phyloP scores from a whole-genome alignment of 2,329 filamentous ascomycete genomes.

The Colletotrichum higginsianum region DNA sequence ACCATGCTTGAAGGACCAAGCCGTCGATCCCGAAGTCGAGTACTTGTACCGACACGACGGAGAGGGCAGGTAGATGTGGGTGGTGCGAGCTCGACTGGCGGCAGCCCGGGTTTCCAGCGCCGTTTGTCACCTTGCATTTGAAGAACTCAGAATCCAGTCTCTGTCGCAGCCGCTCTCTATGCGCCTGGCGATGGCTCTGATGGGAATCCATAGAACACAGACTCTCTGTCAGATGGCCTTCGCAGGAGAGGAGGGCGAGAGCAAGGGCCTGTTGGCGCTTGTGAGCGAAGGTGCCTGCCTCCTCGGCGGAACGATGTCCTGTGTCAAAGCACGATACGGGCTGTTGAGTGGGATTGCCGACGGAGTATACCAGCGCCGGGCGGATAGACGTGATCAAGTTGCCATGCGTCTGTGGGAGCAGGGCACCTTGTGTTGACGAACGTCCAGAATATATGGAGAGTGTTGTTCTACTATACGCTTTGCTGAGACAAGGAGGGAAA shows the following conservation, averaged over 20 bases:
- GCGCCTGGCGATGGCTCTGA: too few relatives aligned
- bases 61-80: not conserved
- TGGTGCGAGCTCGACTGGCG: not conserved
- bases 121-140: not conserved
- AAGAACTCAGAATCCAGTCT: not conserved
- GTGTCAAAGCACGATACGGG: not conserved
- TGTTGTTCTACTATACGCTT: too few relatives aligned
- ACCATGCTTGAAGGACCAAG: not conserved
- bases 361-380: too few relatives aligned
- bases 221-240: not conserved
- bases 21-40: conserved; percentile 20
- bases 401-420: not conserved
- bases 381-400: not conserved
- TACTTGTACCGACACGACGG: conserved; percentile 18
- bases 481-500: too few relatives aligned
- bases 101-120: not conserved
- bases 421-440: not conserved
- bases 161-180: not conserved
- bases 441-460: too few relatives aligned
- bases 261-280: not conserved
- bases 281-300: not conserved
- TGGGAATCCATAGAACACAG: not conserved
- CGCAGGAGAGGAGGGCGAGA: not conserved
- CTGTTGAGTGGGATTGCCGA: not conserved
- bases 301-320: not conserved